Base-by-base conservation (phyloP, 2,329 filamentous ascomycete genomes). In the Venturia aucupariae region DNA sequence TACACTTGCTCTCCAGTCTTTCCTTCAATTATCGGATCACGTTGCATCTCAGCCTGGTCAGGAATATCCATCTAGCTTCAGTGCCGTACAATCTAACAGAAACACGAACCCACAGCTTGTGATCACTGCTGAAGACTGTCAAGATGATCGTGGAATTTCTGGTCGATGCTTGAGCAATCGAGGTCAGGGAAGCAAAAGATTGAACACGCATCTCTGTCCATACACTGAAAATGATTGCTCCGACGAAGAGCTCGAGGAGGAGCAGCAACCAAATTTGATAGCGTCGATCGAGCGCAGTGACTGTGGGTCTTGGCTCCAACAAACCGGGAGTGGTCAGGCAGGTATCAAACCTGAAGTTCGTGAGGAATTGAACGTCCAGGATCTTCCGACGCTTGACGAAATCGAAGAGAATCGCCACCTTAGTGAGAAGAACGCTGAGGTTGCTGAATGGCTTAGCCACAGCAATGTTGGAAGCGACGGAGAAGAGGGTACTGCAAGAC, bases 401-500 rank as follows among this genome's bases (percentile, higher is more conserved):
- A 72, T 82, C 60, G 76, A 79, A 60, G 73, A 78, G 54, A 73
- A 78, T 65, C 76, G 79, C 61, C 73, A 78, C 41, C 72, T 77
- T 39, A 75, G 78, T 3, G 79, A 83, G 61, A 83, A 79, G 68
- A 82, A 83, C 65, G 74, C 77, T 10, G 80, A 83, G 63, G 82
- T 85, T 41, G 75, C 77, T 62, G 74, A 77, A 27, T 85, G 83
- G 83, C 76, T 83, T 3, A 77, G 73, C 17, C 75, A 73, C 62
- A 77, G 73, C 64, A 74, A 76, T 64, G 76, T 77, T 15, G 78
- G 78, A n/a, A 82, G 78, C 67, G 78, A 78, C 51, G 77, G 76
- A 19, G 78, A 75, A 54, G 79, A 78, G 63, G 75, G 74, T 62
- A 61, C 38, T 60, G 69, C 57, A 70, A 67, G 71, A 27, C 66